A percentile compares a stretch with the other conserved stretches of the same genome.
Conservation (phyloP, 2,329 filamentous ascomycete genomes). For the Purpureocillium takamizusanense region DNA sequence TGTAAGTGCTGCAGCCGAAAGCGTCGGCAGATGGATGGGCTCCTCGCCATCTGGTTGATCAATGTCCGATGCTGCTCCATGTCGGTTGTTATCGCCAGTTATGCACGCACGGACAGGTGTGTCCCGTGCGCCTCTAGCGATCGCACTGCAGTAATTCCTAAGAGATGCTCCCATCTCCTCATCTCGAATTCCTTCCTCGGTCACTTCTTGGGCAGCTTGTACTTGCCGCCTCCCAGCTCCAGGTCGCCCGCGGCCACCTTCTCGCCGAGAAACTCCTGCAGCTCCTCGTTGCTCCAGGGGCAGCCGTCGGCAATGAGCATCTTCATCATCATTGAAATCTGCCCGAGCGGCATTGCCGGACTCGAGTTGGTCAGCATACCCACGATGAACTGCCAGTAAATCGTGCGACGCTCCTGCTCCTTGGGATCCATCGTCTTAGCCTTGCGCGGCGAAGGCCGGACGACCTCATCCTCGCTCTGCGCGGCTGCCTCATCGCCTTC, state of each 20-base stretch:
- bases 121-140: too few relatives aligned
- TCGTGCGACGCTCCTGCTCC: conserved; percentile 46
- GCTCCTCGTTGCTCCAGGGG: conserved; percentile 79
- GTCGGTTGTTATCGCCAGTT: too few relatives aligned
- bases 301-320: conserved; percentile 86
- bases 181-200: neutral
- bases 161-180: too few relatives aligned
- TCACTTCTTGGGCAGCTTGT: conserved; percentile 55
- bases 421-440: conserved; percentile 52
- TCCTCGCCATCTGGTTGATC: too few relatives aligned
- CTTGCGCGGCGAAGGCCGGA: conserved; percentile 37
- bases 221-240: conserved; percentile 62
- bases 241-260: conserved; percentile 68
- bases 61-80: too few relatives aligned
- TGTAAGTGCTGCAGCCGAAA: too few relatives aligned
- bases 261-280: conserved; percentile 68
- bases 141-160: too few relatives aligned
- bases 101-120: too few relatives aligned
- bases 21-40: too few relatives aligned
- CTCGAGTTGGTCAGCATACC: conserved; percentile 93
- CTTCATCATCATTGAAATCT: conserved; percentile 92
- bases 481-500: conserved; percentile 20
- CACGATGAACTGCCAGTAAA: conserved; percentile 88
- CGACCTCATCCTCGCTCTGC: conserved; percentile 13
- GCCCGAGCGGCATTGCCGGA: conserved; percentile 64